Evolutionary conservation across 2,329 filamentous ascomycete genomes (phyloP).

Genomic region (Aspergillus aculeatinus): DNA sequence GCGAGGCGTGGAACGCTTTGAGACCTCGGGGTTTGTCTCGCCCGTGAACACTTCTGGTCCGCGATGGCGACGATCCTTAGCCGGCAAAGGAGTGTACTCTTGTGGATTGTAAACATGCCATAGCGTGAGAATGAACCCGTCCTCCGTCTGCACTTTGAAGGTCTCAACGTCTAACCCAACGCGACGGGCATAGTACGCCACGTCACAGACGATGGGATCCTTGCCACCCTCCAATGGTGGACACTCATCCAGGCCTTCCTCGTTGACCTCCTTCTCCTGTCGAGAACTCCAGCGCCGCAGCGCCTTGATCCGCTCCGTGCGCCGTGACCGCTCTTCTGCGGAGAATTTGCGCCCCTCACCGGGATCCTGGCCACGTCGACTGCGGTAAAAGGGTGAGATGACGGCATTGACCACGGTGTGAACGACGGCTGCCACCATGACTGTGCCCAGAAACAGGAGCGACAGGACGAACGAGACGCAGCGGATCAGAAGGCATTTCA

Average conservation of each 20-base stretch:
- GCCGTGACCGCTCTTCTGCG: slow-evolving; percentile 66
- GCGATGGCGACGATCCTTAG: slow-evolving; percentile 44
- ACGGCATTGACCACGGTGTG: slow-evolving; percentile 63
- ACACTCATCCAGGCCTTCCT: slow-evolving; percentile 52
- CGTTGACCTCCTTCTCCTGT: slow-evolving; percentile 42
- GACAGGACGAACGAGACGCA: slow-evolving; percentile 72
- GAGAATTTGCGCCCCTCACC: slow-evolving; percentile 65
- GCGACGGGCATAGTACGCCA: slow-evolving; percentile 80
- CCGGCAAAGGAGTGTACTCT: slow-evolving; percentile 62
- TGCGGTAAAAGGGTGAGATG: slow-evolving; percentile 50
- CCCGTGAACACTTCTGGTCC: slow-evolving; percentile 64
- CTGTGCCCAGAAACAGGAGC: slow-evolving; percentile 70
- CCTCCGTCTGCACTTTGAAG: slow-evolving; percentile 85
- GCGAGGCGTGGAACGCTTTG: slow-evolving; percentile 18
- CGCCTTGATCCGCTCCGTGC: slow-evolving; percentile 56
- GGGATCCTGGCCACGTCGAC: slow-evolving; percentile 59
- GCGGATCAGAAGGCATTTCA: slow-evolving; percentile 67
- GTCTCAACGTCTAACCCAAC: slow-evolving; percentile 84
- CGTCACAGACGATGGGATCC: slow-evolving; percentile 75
- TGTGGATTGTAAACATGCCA: slow-evolving; percentile 88
- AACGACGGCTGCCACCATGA: slow-evolving; percentile 72
- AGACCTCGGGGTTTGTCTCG: slow-evolving; percentile 28
- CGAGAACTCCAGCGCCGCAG: slow-evolving; percentile 61
- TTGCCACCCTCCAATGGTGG: slow-evolving; percentile 75
- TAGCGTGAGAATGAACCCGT: slow-evolving; percentile 84